Evolutionary conservation across 2,329 filamentous ascomycete genomes (phyloP).

Genomic region (Cordyceps javanica): DNA sequence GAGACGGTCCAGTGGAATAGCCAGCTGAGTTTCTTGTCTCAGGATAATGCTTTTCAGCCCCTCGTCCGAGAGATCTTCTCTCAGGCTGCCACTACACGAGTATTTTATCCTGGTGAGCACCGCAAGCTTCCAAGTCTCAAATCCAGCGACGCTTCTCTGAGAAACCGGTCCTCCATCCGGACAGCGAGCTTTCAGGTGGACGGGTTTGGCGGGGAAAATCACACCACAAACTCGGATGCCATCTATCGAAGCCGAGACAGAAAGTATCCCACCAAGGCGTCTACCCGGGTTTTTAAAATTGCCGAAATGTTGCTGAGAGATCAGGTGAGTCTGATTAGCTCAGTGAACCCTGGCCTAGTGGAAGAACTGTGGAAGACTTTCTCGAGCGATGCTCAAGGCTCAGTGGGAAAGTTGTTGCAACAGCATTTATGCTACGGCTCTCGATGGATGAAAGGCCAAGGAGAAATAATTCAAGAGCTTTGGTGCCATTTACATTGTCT

Average conservation of each 20-base stretch:
- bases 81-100: not conserved
- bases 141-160: not conserved
- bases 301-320: not conserved
- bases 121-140: not conserved
- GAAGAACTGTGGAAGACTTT: not conserved
- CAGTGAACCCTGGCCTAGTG: not conserved
- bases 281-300: not conserved
- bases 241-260: not conserved
- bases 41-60: not conserved
- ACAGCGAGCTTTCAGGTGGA: constrained; percentile 1
- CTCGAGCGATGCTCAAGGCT: not conserved
- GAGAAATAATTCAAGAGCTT: not conserved
- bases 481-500: constrained; percentile 2
- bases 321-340: not conserved
- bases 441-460: not conserved
- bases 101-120: not conserved
- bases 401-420: not conserved
- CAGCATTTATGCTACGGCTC: not conserved
- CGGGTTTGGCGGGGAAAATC: constrained; percentile 4
- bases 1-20: not conserved
- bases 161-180: not conserved
- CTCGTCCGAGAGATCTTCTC: not conserved
- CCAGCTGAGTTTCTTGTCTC: not conserved
- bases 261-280: not conserved
- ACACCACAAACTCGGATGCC: not conserved